These are phyloP conservation scores for Metschnikowia shivogae DNA, from an alignment of 805 yeast species.

Conservation along the genomic window DNA sequence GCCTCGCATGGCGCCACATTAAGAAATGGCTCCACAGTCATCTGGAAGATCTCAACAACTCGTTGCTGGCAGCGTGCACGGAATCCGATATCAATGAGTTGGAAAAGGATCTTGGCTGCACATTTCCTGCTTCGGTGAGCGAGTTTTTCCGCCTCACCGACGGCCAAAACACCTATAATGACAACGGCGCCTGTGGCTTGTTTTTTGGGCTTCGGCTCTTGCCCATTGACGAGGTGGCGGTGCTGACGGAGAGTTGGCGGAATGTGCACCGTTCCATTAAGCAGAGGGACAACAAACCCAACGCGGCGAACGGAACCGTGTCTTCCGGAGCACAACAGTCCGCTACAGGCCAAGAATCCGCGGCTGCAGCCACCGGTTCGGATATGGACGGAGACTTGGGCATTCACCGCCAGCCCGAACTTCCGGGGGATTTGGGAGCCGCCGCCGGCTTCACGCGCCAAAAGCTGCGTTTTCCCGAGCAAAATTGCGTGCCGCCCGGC, in stretches of 20 bases:
- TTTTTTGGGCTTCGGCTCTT: constrained; percentile 76
- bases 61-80: constrained; percentile 76
- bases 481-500: constrained; percentile 72
- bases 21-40: constrained; percentile 77
- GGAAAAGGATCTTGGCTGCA: constrained; percentile 73
- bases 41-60: constrained; percentile 76
- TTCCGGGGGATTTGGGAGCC: not conserved
- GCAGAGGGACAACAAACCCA: not conserved
- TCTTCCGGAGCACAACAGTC: not conserved
- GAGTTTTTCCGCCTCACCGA: constrained; percentile 81
- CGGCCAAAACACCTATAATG: constrained; percentile 73
- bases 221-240: constrained; percentile 75
- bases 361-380: not conserved
- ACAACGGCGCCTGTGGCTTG: constrained; percentile 65
- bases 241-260: constrained; percentile 84
- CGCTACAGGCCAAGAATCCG: constrained; percentile 3
- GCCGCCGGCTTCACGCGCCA: not conserved
- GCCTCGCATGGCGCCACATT: constrained; percentile 85
- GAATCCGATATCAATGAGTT: constrained; percentile 74
- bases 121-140: constrained; percentile 75
- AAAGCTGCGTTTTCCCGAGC: constrained; percentile 35
- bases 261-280: constrained; percentile 48
- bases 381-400: no score
- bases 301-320: constrained; percentile 1
- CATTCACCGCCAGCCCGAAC: not conserved